These are phyloP conservation scores for Leccinum insolens DNA, from an alignment of 1,284 basidiomycete species.

Conservation along the genomic window DNA sequence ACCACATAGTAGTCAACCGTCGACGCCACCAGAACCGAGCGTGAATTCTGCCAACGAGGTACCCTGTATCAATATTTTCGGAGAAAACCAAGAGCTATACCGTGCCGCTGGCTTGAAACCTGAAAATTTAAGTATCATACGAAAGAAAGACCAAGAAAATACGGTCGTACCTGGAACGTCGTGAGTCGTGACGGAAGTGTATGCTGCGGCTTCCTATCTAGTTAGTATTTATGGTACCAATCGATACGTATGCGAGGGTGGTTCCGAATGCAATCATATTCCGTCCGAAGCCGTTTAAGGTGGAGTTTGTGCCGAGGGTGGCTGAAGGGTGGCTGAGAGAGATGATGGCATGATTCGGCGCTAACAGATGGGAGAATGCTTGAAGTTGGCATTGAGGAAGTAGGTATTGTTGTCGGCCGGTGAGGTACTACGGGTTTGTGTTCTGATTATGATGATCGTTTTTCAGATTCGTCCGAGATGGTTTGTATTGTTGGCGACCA, in stretches of 20 bases:
- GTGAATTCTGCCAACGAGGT: conserved; percentile 64
- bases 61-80: conserved; percentile 36
- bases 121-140: conserved; percentile 3
- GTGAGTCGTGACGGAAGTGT: conserved; percentile 21
- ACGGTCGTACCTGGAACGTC: conserved; percentile 28
- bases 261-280: not conserved
- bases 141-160: not conserved
- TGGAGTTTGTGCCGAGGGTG: not conserved
- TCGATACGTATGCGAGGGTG: not conserved
- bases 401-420: not conserved
- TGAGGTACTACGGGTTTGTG: not conserved
- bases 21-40: conserved; percentile 30
- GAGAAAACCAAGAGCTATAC: conserved; percentile 32
- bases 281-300: not conserved
- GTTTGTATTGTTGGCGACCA: not conserved
- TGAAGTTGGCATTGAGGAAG: not conserved
- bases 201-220: conserved; percentile 30
- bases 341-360: not conserved
- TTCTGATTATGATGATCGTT: not conserved
- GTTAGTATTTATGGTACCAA: conserved; percentile 6
- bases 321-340: not conserved
- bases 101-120: conserved; percentile 41
- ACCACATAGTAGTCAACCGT: conserved; percentile 31
- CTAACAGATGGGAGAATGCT: not conserved
- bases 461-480: not conserved